Base-by-base conservation (phyloP, 306 rosid genomes). In the Pyrus pyrifolia region DNA sequence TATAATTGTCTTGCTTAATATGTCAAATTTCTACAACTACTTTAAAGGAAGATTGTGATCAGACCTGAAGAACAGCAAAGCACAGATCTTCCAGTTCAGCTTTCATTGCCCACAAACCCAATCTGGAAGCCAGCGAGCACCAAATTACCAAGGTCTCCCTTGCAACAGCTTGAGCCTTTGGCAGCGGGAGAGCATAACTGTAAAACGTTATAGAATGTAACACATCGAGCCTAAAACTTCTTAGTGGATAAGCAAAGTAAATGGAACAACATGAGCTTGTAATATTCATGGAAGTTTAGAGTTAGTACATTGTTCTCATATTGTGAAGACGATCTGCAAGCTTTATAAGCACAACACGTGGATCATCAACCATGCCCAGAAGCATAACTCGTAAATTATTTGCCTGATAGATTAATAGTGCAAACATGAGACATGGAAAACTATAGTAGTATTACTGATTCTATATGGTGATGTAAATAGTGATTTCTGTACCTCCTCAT, bases 351-450 rank as follows among this genome's bases (percentile, higher is more conserved):
- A 94, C 96, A 40, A 90, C 91, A 58, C 98, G 97, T 61, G 97
- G 98, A 86, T 94, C 98, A 84, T 94, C 98, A 89, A 94, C 93
- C 98, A 94, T 94, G 83, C 98, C 98, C 93, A 94, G 79, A 67
- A 94, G 98, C 97, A 94, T 94, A 77, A 91, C 93, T 79, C 93
- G 88, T 76, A 94, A 84, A 82, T 86, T 90, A 83, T 94, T 89
- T 73, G 98, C 98, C 98, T 91, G 77, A 57, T 51, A 89, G 75
- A 85, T 83, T 79, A 72, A 75, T 42, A 85, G 69, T 61, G 80
- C 74, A 84, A 87, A 65, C 66, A 69, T 80, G 67, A 83, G 78
- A 78, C 71, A 86, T 66, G 77, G 84, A 87, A 84, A 76, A 73
- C 59, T 67, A 69, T 21, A 1, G 23, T n/a, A n/a, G 51, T 51